These are phyloP conservation scores for Penicillium canescens DNA, from an alignment of 495 filamentous ascomycete genomes.

Conservation along the genomic window DNA sequence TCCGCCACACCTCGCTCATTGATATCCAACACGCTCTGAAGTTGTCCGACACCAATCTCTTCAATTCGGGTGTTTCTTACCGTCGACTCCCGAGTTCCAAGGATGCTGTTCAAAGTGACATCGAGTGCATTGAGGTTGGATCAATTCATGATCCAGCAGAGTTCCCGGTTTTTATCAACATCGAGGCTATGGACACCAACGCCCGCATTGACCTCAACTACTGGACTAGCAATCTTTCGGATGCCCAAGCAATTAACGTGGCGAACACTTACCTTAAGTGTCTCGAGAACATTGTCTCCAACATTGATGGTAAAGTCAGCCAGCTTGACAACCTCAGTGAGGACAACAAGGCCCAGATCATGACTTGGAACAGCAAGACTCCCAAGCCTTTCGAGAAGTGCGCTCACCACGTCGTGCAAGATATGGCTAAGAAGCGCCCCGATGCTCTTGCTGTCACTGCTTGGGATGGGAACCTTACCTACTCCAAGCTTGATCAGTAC, in stretches of 20 bases:
- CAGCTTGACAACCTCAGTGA: constrained; percentile 40
- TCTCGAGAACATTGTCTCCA: constrained; percentile 42
- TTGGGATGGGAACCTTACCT: constrained; percentile 54
- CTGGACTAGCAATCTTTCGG: constrained; percentile 53
- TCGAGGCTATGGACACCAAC: constrained; percentile 48
- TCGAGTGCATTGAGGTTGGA: constrained; percentile 39
- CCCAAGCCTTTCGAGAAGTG: constrained; percentile 37
- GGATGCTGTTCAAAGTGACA: constrained; percentile 22
- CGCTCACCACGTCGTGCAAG: constrained; percentile 43
- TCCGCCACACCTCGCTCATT: constrained; percentile 50
- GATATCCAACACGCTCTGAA: constrained; percentile 53
- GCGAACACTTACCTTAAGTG: constrained; percentile 48
- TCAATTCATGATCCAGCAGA: constrained; percentile 58
- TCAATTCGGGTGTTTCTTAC: constrained; percentile 50
- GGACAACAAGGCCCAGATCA: constrained; percentile 37
- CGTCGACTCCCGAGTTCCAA: constrained; percentile 34
- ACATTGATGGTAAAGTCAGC: constrained; percentile 30
- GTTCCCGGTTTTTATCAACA: constrained; percentile 54
- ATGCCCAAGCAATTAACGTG: constrained; percentile 52
- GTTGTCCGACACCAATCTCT: constrained; percentile 33
- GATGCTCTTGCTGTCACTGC: constrained; percentile 40
- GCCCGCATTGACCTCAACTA: constrained; percentile 55
- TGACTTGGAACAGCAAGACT: constrained; percentile 44
- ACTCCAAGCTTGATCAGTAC: constrained; percentile 48
- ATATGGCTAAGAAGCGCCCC: constrained; percentile 37